Conservation (phyloP, 495 filamentous ascomycete species). For the Neurospora intermedia region DNA sequence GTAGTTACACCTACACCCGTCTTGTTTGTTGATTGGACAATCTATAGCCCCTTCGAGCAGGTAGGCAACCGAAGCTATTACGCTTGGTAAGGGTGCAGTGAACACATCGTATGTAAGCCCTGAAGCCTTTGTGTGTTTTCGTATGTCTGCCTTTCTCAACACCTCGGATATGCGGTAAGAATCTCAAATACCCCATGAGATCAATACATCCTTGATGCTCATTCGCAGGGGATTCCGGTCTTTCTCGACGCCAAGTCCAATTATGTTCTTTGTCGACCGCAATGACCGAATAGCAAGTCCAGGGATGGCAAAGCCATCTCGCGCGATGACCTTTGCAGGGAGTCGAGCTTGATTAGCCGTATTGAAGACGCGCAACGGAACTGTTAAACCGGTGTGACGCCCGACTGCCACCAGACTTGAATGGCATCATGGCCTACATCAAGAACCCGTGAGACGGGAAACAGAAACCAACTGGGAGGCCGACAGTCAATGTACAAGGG, state of each 20-base stretch:
- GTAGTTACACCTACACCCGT: background rate
- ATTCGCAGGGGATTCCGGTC: background rate
- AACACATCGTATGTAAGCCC: background rate
- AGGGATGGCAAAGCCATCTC: background rate
- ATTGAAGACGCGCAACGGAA: background rate
- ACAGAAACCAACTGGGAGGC: background rate
- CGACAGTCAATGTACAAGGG: background rate
- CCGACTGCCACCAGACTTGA: background rate
- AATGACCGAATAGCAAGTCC: background rate
- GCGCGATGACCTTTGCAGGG: background rate
- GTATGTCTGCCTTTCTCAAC: background rate
- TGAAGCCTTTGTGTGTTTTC: background rate
- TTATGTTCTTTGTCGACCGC: background rate
- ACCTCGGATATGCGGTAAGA: background rate
- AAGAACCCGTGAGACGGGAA: background rate
- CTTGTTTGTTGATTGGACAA: background rate
- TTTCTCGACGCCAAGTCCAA: background rate
- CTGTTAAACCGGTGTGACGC: background rate
- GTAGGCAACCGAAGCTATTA: background rate
- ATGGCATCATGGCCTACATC: background rate
- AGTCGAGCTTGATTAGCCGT: background rate
- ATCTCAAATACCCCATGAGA: background rate
- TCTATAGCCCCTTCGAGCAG: background rate
- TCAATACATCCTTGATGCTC: background rate
- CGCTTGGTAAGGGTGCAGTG: background rate